Conservation (phyloP, 257 asterid genomes). For the Solanum sitiens region DNA sequence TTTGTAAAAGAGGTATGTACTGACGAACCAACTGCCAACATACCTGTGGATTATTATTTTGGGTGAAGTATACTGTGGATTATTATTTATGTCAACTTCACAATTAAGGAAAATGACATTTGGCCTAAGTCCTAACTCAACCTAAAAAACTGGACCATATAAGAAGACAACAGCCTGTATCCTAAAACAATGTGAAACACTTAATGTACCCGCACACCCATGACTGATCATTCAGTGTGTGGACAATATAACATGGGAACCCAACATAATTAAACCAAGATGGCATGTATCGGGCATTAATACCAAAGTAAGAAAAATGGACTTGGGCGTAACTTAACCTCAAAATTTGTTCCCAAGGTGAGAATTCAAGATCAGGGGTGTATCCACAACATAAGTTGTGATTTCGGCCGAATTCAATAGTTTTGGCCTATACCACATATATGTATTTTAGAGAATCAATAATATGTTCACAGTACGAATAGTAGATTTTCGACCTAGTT, state of each 20-base stretch:
- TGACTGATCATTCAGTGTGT: background rate
- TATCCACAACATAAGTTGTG: background rate
- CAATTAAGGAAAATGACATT: background rate
- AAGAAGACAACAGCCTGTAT: background rate
- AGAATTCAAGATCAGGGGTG: background rate
- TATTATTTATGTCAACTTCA: background rate
- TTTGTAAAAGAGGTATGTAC: constrained; percentile 66
- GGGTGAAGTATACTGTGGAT: background rate
- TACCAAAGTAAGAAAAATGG: background rate
- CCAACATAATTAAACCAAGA: background rate
- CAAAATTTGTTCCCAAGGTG: background rate
- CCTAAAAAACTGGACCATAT: background rate
- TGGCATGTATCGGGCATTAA: background rate
- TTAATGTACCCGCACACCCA: background rate
- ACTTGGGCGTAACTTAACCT: background rate
- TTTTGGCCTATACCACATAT: background rate
- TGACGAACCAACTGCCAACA: background rate
- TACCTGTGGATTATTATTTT: background rate
- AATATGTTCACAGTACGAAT: background rate
- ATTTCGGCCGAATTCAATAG: background rate
- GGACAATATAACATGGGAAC: background rate
- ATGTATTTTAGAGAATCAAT: background rate
- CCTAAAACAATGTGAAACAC: background rate
- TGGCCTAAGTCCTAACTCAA: background rate
- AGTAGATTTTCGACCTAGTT: background rate